Evolutionary conservation across 257 asterid species (phyloP).

Genomic region (Primulina huaijiensis): DNA sequence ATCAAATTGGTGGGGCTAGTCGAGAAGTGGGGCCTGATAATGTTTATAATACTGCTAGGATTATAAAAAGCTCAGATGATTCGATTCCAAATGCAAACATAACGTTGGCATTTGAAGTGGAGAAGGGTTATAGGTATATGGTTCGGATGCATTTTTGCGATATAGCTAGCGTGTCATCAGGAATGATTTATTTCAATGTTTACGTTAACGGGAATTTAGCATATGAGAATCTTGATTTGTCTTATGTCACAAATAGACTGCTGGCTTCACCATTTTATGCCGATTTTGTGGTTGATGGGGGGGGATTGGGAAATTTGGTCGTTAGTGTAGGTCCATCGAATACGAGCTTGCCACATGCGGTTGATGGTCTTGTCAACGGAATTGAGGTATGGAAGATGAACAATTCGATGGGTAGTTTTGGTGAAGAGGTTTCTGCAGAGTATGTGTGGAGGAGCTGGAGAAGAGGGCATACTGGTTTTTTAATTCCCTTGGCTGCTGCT

Average conservation of each 20-base stretch:
- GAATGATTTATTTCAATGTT: constrained; percentile 72
- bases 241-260: constrained; percentile 39
- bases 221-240: constrained; percentile 68
- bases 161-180: constrained; percentile 61
- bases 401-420: constrained; percentile 71
- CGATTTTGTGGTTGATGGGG: constrained; percentile 62
- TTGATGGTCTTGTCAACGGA: constrained; percentile 83
- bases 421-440: constrained; percentile 56
- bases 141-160: constrained; percentile 90
- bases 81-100: constrained; percentile 46
- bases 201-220: constrained; percentile 73
- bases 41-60: constrained; percentile 74
- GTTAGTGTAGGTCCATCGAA: constrained; percentile 80
- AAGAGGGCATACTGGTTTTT: constrained; percentile 33
- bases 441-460: constrained; percentile 59
- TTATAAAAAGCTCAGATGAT: constrained; percentile 49
- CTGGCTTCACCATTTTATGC: constrained; percentile 93
- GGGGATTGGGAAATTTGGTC: constrained; percentile 37
- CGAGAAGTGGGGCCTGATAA: constrained; percentile 93
- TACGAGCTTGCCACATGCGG: constrained; percentile 53
- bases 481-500: constrained; percentile 53
- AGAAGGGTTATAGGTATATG: constrained; percentile 56
- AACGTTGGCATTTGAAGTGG: constrained; percentile 64
- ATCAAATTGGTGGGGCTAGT: constrained; percentile 69
- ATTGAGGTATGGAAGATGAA: constrained; percentile 79